These are phyloP conservation scores for Dichomitus squalens DNA, from an alignment of 1,284 basidiomycete species.

Conservation along the genomic window DNA sequence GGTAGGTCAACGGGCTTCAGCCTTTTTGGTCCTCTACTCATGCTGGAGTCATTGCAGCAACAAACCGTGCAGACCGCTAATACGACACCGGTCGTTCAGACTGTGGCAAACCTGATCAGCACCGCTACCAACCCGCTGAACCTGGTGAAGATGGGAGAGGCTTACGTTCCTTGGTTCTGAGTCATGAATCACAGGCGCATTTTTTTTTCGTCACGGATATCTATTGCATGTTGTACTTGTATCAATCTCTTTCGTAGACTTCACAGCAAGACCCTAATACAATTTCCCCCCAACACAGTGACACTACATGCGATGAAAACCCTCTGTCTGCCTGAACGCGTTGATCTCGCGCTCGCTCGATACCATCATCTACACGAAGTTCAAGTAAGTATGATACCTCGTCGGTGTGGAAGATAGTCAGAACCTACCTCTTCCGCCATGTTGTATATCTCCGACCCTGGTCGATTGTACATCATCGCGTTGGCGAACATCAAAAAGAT, in stretches of 20 bases:
- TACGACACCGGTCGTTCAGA: conserved; percentile 71
- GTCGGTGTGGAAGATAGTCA: neutral
- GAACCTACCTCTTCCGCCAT: conserved; percentile 85
- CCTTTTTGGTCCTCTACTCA: neutral
- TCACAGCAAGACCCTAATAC: conserved; percentile 10
- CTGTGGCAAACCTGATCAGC: conserved; percentile 84
- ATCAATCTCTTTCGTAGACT: conserved; percentile 6
- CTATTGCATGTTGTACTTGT: conserved; percentile 10
- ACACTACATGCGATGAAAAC: conserved; percentile 43
- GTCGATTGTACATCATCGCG: conserved; percentile 93
- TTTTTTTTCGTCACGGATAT: neutral
- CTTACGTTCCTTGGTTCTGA: conserved; percentile 86
- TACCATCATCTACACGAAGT: conserved; percentile 71
- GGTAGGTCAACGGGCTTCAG: conserved; percentile 39
- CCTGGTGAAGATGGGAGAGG: conserved; percentile 80
- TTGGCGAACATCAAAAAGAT: conserved; percentile 94
- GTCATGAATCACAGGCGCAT: neutral
- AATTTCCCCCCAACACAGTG: neutral
- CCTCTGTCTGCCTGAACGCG: conserved; percentile 77
- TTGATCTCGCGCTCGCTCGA: conserved; percentile 80
- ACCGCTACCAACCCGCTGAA: conserved; percentile 75
- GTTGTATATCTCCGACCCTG: conserved; percentile 77
- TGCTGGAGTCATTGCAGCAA: neutral
- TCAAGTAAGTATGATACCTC: neutral
- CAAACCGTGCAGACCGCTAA: conserved; percentile 39